Conservation (phyloP, 352 stramenopile genomes). For the Halophytophthora batemanensis region DNA sequence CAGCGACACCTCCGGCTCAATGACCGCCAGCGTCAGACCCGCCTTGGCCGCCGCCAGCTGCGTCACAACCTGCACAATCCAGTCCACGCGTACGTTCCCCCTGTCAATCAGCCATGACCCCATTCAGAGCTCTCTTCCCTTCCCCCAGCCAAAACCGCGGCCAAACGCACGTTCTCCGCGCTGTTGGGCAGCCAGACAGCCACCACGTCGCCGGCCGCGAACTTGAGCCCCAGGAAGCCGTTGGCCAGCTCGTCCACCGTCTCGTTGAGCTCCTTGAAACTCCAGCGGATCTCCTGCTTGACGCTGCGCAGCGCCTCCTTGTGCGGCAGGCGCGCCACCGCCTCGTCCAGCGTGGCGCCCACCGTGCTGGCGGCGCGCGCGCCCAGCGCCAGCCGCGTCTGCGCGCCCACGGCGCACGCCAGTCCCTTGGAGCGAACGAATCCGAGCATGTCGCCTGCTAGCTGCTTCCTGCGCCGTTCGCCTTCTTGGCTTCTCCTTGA, state of each 20-base stretch:
- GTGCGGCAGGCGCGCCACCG: conserved; percentile 74
- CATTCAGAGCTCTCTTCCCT: too few species aligned
- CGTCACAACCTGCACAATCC: conserved; percentile 45
- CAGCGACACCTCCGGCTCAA: conserved; percentile 70
- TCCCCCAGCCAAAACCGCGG: not conserved
- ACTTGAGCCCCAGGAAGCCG: conserved; percentile 71
- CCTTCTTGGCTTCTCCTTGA: not conserved
- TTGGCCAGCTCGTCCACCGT: conserved; percentile 76
- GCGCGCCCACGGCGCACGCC: conserved; percentile 21
- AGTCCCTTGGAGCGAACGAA: conserved; percentile 63
- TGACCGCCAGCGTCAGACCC: conserved; percentile 78
- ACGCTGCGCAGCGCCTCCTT: conserved; percentile 84
- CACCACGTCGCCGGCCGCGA: conserved; percentile 70
- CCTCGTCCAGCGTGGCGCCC: conserved; percentile 66
- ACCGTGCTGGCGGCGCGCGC: conserved; percentile 60
- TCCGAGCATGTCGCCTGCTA: conserved; percentile 44
- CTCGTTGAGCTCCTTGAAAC: conserved; percentile 79
- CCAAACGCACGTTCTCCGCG: conserved; percentile 56
- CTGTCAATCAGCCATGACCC: not conserved
- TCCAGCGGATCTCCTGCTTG: conserved; percentile 83
- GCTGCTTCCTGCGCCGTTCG: not conserved
- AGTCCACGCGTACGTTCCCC: not conserved
- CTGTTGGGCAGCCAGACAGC: conserved; percentile 85
- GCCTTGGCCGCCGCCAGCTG: conserved; percentile 83
- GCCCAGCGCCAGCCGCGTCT: conserved; percentile 23